Conservation (phyloP, 371 early-diverging fungal genomes). For the Choanephora cucurbitarum region DNA sequence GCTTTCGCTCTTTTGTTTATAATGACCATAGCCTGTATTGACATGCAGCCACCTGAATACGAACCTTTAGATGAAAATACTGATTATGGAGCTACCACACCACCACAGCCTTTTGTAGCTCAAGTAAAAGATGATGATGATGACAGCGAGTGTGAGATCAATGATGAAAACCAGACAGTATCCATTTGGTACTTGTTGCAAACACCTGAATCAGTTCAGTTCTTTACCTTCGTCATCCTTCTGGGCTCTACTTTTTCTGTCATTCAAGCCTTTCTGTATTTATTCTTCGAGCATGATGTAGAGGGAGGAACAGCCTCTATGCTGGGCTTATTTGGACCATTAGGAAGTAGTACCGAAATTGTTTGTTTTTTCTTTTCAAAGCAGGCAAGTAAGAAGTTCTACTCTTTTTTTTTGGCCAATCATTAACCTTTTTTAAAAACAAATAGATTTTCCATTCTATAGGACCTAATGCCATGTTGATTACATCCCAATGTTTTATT, state of each 20-base stretch:
- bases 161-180: not conserved
- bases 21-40: constrained; percentile 9
- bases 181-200: constrained; percentile 31
- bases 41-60: constrained; percentile 13
- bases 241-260: constrained; percentile 30
- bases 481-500: constrained; percentile 25
- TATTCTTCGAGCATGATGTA: constrained; percentile 37
- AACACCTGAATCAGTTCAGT: constrained; percentile 23
- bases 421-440: not conserved
- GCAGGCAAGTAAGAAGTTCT: constrained; percentile 16
- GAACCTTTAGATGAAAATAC: not conserved
- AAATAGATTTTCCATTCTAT: constrained; percentile 27
- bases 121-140: constrained; percentile 5
- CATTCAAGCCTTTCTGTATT: constrained; percentile 32
- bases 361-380: constrained; percentile 40
- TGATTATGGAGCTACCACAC: not conserved
- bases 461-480: constrained; percentile 31
- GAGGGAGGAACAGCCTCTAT: constrained; percentile 30
- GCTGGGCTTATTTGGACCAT: constrained; percentile 36
- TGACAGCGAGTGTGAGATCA: constrained; percentile 4
- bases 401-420: not conserved
- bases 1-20: constrained; percentile 26
- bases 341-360: constrained; percentile 38
- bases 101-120: not conserved
- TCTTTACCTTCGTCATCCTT: constrained; percentile 27